Evolutionary conservation across 140 eudicot genomes (phyloP), one percentile per base, ranked within the genome.

Genomic region (Senecio squalidus): DNA sequence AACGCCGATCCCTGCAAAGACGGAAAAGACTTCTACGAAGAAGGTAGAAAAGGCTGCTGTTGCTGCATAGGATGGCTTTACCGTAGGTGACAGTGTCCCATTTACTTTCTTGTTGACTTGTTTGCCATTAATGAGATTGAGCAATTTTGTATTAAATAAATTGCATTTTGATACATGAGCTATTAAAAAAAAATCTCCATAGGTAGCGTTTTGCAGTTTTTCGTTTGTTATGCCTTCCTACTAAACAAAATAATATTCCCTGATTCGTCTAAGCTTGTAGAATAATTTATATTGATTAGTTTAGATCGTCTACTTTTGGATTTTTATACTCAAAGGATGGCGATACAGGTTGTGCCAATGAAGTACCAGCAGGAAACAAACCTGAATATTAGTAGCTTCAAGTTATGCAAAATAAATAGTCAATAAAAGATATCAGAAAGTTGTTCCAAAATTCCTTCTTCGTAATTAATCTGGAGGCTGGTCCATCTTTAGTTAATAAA

Each of bases 31-130:
- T 30, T 59, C 69, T 21, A 47, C 56, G 4, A 80, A 71, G 82
- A 82, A 82, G 70, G 76, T 29, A 39, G 85, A 71, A 60, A 89
- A 84, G 73, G 77, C 57, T 39, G 65, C 86, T 4, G 81, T 85
- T 67, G 78, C 78, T 51, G 83, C 94, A 9, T 85, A 80, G 74
- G 59, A 25, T 31, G 62, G 2, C 53, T 48, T 73, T 34, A 29
- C 18, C 25, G 24, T 58, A 71, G 74, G 77, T 55, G 58, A 25
- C 45, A 66, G 47, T 23, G 39, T 62, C 53, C 9, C n/a, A 15
- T 55, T 14, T 29, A 29, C 47, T 70, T 49, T 30, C 44, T 6
- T 9, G 44, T 15, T 62, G 46, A 24, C 56, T 66, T 21, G 56
- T 21, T 54, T 59, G 18, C 17, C 63, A n/a, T 23, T 40, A 39